Evolutionary conservation across 371 early-diverging fungal species (phyloP), one percentile per base, ranked within the genome.

Genomic region (Nematocida sp.): DNA sequence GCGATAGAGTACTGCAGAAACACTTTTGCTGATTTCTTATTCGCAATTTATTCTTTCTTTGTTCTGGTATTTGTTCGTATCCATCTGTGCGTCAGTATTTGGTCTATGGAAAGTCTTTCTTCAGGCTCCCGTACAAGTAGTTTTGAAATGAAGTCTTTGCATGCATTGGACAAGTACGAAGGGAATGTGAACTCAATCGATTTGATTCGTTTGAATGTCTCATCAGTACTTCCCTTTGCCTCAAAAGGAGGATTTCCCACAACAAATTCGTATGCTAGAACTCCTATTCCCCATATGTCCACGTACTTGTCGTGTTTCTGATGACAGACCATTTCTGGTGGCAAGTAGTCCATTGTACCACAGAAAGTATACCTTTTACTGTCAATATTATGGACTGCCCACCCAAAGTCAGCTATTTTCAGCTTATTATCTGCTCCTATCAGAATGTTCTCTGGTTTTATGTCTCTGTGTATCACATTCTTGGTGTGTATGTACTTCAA

Each of bases 201-300:
- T 20, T 91, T 89, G 78, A 97, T 96, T 27, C 92, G 89, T 54
- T 88, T 86, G 83, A 94, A 94, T 0, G 94, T 95, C 45, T 90
- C 92, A 70, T 70, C 83, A 66, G 76, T 82, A n/a, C 89, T 88
- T 50, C 89, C 83, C 55, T 87, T 73, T 47, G 91, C 92, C 85
- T 95, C 95, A 88, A 97, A 97, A 0, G 99, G 99, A 0, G 98
- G 94, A 0, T 89, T 89, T 1, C 98, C 98, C 11, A 92, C 92
- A 6, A 96, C 84, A 83, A 97, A 92, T 87, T 98, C 99, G 87
- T 93, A 98, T 72, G 91, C 89, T 9, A 98, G 89, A 44, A 97
- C 92, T n/a, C 98, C 98, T 46, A 98, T 87, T 45, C 94, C 92
- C 98, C 98, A 98, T 84, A 96, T 87, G 86, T 98, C 98, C 27